phyloP scores from a whole-genome alignment of 805 yeast genomes.

The Schwanniomyces pseudopolymorphus region DNA sequence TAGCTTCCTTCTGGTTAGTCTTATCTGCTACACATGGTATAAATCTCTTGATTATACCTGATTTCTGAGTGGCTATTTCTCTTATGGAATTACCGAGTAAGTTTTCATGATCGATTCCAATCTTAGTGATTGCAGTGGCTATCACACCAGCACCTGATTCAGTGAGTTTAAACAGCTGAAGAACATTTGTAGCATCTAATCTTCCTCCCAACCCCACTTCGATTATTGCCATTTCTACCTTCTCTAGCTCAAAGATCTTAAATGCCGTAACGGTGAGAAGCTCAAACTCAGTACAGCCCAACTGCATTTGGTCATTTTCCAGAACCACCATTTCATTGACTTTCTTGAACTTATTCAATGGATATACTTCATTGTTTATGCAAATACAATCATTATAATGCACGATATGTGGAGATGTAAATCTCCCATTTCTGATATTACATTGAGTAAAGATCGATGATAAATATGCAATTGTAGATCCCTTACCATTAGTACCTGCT shows the following conservation, averaged over 20 bases:
- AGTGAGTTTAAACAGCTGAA: constrained; percentile 25
- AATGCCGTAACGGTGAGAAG: constrained; percentile 82
- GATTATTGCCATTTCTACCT: constrained; percentile 74
- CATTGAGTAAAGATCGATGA: constrained; percentile 58
- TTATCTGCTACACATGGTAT: constrained; percentile 74
- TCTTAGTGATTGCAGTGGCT: constrained; percentile 76
- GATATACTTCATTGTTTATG: constrained; percentile 60
- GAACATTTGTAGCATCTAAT: constrained; percentile 83
- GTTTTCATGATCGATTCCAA: constrained; percentile 82
- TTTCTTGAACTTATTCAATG: constrained; percentile 41
- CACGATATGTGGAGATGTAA: constrained; percentile 86
- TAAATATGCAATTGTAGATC: constrained; percentile 84
- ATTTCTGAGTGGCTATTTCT: constrained; percentile 76
- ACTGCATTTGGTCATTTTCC: constrained; percentile 35
- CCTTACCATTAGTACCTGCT: constrained; percentile 97
- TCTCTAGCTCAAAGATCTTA: constrained; percentile 59
- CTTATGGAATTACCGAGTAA: constrained; percentile 66
- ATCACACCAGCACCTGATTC: constrained; percentile 39
- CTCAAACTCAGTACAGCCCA: constrained; percentile 88
- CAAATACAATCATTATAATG: constrained; percentile 73
- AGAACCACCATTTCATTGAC: constrained; percentile 43
- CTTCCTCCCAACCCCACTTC: constrained; percentile 96
- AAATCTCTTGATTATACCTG: constrained; percentile 72
- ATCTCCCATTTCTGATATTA: constrained; percentile 62
- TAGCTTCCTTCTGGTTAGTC: constrained; percentile 52